Conservation (phyloP, 176 grass and related monocot genomes). For the Oryza punctata region DNA sequence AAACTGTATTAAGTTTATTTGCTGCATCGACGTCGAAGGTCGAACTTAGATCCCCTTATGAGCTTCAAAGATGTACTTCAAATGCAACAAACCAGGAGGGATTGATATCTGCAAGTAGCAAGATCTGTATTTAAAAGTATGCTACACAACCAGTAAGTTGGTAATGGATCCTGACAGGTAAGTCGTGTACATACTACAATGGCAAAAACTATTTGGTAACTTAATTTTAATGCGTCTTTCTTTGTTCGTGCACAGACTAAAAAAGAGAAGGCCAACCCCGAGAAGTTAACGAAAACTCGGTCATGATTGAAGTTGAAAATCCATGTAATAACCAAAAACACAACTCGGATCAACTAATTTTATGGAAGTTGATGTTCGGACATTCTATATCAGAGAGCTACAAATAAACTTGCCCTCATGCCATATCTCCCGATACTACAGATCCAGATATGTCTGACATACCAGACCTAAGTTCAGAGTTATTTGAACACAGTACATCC, state of each 20-base stretch:
- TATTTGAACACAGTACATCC: neutral
- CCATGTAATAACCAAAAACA: neutral
- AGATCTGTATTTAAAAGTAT: neutral
- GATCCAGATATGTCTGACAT: neutral
- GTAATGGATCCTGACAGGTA: neutral
- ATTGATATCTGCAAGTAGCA: constrained; percentile 4
- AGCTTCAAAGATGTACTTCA: neutral
- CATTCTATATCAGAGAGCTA: neutral
- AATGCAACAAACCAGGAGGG: neutral
- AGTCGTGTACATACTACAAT: neutral
- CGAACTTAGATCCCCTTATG: neutral
- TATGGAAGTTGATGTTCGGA: neutral
- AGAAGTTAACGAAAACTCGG: neutral
- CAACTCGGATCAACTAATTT: neutral
- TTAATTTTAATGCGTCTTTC: neutral
- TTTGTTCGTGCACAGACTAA: neutral
- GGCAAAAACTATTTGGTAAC: neutral
- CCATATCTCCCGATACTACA: neutral
- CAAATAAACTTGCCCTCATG: neutral
- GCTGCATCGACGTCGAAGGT: neutral
- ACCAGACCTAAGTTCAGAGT: neutral
- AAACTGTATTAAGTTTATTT: constrained; percentile 15
- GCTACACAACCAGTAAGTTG: neutral
- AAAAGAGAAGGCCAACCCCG: neutral
- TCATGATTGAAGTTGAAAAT: neutral